A percentile compares a stretch with the other conserved stretches of the same genome.
These are phyloP conservation scores for Metschnikowia amazonensis DNA, from an alignment of 805 yeast genomes.

Conservation along the genomic window DNA sequence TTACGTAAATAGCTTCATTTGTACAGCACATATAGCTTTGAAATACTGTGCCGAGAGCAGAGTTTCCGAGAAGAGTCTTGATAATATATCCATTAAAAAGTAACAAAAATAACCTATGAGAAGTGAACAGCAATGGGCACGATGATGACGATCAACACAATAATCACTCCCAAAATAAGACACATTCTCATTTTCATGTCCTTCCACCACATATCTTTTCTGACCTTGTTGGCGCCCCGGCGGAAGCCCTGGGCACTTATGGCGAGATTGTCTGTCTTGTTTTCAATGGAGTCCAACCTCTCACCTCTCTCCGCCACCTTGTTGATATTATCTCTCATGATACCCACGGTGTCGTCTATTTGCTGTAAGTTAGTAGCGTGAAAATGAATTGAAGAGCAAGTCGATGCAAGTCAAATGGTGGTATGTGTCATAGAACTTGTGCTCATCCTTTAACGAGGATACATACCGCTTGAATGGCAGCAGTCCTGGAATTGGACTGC, in stretches of 20 bases:
- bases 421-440: background rate
- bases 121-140: constrained; percentile 94
- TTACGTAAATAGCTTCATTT: background rate
- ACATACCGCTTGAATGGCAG: constrained; percentile 79
- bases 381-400: background rate
- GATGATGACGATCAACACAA: constrained; percentile 79
- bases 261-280: constrained; percentile 88
- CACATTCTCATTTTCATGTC: constrained; percentile 96
- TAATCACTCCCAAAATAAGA: constrained; percentile 68
- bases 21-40: background rate
- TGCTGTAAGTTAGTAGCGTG: constrained; percentile 46
- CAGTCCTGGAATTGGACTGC: constrained; percentile 58
- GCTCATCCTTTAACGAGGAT: background rate
- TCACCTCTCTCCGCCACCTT: constrained; percentile 95
- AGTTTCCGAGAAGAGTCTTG: background rate
- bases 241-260: constrained; percentile 92
- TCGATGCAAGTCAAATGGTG: background rate
- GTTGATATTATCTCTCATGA: constrained; percentile 95
- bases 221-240: constrained; percentile 93
- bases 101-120: constrained; percentile 21
- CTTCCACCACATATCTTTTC: constrained; percentile 99
- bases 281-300: constrained; percentile 85
- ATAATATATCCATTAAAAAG: constrained; percentile 2
- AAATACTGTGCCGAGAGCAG: background rate
- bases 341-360: constrained; percentile 93